Evolutionary conservation across 1,139 yeast species (phyloP).

Genomic region (Debaryomycetaceae sp.): DNA sequence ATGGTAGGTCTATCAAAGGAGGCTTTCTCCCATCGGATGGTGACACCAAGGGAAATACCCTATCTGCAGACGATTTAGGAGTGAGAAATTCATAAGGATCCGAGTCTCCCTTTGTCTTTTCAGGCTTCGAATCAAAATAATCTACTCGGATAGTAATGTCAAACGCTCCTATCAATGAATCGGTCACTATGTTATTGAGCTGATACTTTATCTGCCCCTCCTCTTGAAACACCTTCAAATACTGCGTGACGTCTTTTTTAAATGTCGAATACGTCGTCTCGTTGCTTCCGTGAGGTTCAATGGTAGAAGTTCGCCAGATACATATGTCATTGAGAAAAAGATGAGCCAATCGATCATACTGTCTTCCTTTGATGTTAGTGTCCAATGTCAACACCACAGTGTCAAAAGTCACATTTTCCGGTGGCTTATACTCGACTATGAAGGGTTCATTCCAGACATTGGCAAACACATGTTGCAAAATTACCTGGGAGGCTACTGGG

Average conservation of each 20-base stretch:
- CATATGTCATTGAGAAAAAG: slow-evolving; percentile 63
- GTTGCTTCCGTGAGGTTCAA: slow-evolving; percentile 61
- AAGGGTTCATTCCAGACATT: slow-evolving; percentile 37
- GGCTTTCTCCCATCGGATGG: slow-evolving; percentile 21
- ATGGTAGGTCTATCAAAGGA: slow-evolving; percentile 45
- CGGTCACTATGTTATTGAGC: slow-evolving; percentile 63
- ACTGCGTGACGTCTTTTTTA: slow-evolving; percentile 64
- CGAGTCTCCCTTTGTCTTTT: slow-evolving; percentile 2
- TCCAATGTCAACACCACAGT: slow-evolving; percentile 59
- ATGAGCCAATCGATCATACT: slow-evolving; percentile 75
- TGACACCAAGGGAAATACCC: slow-evolving; percentile 26
- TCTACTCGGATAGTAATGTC: slow-evolving; percentile 49
- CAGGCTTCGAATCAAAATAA: slow-evolving; percentile 31
- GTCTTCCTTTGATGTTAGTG: slow-evolving; percentile 62
- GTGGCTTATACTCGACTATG: slow-evolving; percentile 22
- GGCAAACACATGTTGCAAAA: slow-evolving; percentile 35
- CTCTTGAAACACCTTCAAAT: slow-evolving; percentile 47
- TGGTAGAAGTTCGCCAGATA: slow-evolving; percentile 82
- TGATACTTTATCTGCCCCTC: slow-evolving; percentile 44
- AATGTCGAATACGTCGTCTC: slow-evolving; percentile 38
- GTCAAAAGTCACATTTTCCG: slow-evolving; percentile 42
- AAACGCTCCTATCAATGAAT: slow-evolving; percentile 59
- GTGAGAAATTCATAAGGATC: slow-evolving; percentile 16
- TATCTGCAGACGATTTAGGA: slow-evolving; percentile 27
- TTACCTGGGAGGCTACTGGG: slow-evolving; percentile 20